Evolutionary conservation across 2,329 filamentous ascomycete species (phyloP).

Genomic region (Pseudogymnoascus sp.): DNA sequence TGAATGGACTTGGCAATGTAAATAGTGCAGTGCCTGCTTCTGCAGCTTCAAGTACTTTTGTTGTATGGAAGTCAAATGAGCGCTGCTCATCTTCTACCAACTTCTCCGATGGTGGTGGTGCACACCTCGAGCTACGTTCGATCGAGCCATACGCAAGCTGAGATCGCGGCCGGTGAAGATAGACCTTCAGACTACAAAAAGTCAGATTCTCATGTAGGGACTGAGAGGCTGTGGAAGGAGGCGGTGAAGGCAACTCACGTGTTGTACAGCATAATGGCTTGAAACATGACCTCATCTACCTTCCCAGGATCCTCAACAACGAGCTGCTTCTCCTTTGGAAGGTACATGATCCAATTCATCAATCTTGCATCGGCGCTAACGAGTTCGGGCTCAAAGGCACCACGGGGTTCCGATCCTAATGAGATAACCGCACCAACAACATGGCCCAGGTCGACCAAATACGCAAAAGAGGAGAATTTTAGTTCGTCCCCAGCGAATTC

Average conservation of each 20-base stretch:
- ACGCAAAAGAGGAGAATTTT: slow-evolving; percentile 33
- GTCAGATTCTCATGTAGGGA: neutral
- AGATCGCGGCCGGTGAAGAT: slow-evolving; percentile 22
- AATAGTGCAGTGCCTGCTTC: neutral
- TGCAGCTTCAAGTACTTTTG: slow-evolving; percentile 2
- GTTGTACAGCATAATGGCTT: slow-evolving; percentile 30
- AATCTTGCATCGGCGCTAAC: slow-evolving; percentile 32
- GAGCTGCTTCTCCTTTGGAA: slow-evolving; percentile 34
- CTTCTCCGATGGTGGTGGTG: slow-evolving; percentile 14
- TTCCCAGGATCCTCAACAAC: slow-evolving; percentile 31
- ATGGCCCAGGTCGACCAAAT: slow-evolving; percentile 32
- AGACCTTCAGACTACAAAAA: slow-evolving; percentile 17
- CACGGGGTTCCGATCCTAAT: slow-evolving; percentile 22
- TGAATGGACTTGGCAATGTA: slow-evolving; percentile 2
- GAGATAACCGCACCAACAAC: slow-evolving; percentile 29
- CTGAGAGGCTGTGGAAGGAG: neutral
- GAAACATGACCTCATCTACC: slow-evolving; percentile 33
- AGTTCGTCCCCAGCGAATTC: slow-evolving; percentile 29
- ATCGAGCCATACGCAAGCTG: slow-evolving; percentile 19
- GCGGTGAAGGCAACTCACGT: slow-evolving; percentile 24
- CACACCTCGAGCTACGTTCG: slow-evolving; percentile 18
- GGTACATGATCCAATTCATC: slow-evolving; percentile 32
- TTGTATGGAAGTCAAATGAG: neutral
- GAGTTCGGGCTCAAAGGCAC: slow-evolving; percentile 22
- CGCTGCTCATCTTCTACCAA: neutral